Conservation (phyloP, 257 asterid species). For the Penstemon barbatus region DNA sequence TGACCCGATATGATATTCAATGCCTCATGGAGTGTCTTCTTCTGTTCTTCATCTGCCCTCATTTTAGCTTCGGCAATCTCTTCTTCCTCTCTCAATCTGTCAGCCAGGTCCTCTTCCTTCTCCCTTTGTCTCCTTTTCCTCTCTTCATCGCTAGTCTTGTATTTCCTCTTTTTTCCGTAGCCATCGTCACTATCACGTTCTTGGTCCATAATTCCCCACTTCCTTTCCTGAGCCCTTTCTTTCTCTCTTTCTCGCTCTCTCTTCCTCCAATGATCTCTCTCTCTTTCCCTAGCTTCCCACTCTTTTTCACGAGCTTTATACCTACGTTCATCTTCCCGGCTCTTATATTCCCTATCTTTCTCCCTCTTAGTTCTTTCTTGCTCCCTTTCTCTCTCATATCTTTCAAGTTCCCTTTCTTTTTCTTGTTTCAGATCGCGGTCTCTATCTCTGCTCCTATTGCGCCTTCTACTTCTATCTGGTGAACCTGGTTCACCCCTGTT, state of each 20-base stretch:
- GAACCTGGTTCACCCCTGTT: conserved; percentile 71
- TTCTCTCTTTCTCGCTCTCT: conserved; percentile 90
- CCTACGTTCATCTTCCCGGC: conserved; percentile 95
- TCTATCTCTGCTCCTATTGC: conserved; percentile 76
- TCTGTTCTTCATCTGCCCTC: conserved; percentile 68
- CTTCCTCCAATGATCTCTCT: conserved; percentile 85
- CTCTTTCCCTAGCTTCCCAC: conserved; percentile 96
- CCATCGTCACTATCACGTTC: conserved; percentile 89
- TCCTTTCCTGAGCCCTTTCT: conserved; percentile 83
- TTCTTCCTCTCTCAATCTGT: conserved; percentile 80
- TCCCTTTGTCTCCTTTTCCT: conserved; percentile 86
- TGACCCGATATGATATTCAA: conserved; percentile 42
- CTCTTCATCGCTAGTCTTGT: conserved; percentile 83
- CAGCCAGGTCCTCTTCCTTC: conserved; percentile 86
- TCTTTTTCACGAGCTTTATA: conserved; percentile 89
- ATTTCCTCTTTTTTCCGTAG: conserved; percentile 73
- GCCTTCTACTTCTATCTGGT: conserved; percentile 82
- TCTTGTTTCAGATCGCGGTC: conserved; percentile 75
- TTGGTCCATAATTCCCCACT: conserved; percentile 76
- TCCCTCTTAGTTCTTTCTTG: conserved; percentile 93
- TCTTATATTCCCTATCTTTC: conserved; percentile 88
- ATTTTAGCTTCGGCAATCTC: conserved; percentile 76
- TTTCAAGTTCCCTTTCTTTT: conserved; percentile 90
- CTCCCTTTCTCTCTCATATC: conserved; percentile 93
- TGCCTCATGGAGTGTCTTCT: conserved; percentile 64